A percentile compares a stretch with the other conserved stretches of the same genome.
phyloP scores from a whole-genome alignment of 345 rosid species.

The Noccaea bulbosa region DNA sequence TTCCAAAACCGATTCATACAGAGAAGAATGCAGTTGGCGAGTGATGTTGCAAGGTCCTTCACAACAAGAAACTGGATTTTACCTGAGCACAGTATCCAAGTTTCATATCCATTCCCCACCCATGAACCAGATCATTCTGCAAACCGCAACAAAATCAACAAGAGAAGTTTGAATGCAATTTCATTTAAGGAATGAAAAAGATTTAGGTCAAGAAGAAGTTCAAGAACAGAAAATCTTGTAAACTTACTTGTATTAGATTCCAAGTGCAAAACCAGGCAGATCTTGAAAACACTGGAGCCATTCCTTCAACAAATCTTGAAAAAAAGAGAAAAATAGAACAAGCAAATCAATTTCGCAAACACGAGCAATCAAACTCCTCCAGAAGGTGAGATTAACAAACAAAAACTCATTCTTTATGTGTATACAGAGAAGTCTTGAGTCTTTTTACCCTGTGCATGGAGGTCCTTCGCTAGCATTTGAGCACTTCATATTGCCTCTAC shows the following conservation, averaged over 20 bases:
- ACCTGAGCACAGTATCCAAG: slow-evolving; percentile 99
- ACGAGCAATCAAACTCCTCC: too few relatives aligned
- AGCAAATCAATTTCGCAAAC: not conserved
- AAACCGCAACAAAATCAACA: slow-evolving; percentile 15
- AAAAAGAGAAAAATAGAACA: not conserved
- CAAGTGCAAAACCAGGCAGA: slow-evolving; percentile 99
- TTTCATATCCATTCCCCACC: slow-evolving; percentile 99
- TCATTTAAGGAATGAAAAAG: not conserved
- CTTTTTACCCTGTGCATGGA: slow-evolving; percentile 89
- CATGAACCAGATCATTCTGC: slow-evolving; percentile 96
- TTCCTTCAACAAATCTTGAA: slow-evolving; percentile 93
- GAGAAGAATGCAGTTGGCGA: not conserved
- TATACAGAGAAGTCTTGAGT: not conserved
- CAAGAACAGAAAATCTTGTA: not conserved
- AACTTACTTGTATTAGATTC: slow-evolving; percentile 98
- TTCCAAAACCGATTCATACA: not conserved
- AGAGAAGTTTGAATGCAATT: not conserved
- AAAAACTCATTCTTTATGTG: not conserved
- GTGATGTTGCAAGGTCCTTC: not conserved
- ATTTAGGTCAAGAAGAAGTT: not conserved
- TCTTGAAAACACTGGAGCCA: slow-evolving; percentile 99
- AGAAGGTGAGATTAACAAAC: too few relatives aligned
- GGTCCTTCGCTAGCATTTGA: slow-evolving; percentile 87
- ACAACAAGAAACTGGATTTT: slow-evolving; percentile 25
- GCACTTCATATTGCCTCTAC: slow-evolving; percentile 86